Evolutionary conservation across 169 alveolate species (phyloP).

Genomic region (Besnoitia besnoiti): DNA sequence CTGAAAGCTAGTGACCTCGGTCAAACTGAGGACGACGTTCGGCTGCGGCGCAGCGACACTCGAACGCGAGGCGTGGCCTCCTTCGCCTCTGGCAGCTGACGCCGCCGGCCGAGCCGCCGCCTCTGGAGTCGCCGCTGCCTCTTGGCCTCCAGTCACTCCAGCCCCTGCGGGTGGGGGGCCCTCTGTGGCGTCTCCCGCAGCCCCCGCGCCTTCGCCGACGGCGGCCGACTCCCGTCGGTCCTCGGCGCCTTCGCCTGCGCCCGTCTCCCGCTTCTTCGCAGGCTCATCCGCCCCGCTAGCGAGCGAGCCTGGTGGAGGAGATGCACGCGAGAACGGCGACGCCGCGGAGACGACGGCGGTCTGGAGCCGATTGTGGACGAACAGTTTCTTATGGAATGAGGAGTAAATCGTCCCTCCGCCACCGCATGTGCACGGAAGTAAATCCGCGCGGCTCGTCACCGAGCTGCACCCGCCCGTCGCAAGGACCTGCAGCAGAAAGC

Average conservation of each 20-base stretch:
- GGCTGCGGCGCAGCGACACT: not conserved
- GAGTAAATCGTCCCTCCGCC: slow-evolving; percentile 63
- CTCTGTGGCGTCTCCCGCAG: too few relatives aligned
- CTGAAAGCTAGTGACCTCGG: slow-evolving; percentile 1
- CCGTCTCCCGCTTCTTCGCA: not conserved
- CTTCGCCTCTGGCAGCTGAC: too few relatives aligned
- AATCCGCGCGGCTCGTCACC: slow-evolving; percentile 4
- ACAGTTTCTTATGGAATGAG: slow-evolving; percentile 35
- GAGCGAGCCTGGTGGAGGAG: not conserved
- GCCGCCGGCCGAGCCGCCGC: too few relatives aligned
- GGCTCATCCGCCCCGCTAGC: not conserved
- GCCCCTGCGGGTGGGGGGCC: too few relatives aligned
- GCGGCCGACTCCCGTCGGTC: not conserved
- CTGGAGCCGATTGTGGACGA: slow-evolving; percentile 20
- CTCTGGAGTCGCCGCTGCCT: too few relatives aligned
- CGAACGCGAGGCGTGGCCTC: not conserved
- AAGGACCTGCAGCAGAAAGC: slow-evolving; percentile 17
- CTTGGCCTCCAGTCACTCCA: too few relatives aligned
- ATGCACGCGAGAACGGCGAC: not conserved
- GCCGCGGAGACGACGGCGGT: not conserved
- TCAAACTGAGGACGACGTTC: not conserved
- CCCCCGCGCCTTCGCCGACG: too few relatives aligned
- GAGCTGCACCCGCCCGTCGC: slow-evolving; percentile 65
- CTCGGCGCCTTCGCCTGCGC: not conserved
- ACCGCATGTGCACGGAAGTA: slow-evolving; percentile 59